Evolutionary conservation across 2,329 filamentous ascomycete species (phyloP).

Genomic region (Claviceps humidiphila): DNA sequence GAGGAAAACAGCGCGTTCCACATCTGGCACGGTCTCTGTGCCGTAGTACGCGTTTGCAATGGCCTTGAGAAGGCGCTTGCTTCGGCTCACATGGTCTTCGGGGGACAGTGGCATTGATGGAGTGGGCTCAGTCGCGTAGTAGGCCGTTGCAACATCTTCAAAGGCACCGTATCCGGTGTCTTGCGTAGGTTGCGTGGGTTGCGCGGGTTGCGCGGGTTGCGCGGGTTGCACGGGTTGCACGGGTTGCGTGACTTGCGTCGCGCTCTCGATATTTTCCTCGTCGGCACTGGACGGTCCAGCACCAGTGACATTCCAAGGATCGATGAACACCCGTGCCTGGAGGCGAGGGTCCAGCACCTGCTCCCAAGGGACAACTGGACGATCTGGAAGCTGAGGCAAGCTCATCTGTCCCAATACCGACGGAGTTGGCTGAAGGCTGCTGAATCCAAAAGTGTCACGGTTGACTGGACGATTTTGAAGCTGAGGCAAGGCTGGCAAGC

Average conservation of each 20-base stretch:
- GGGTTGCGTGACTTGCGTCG: constrained; percentile 11
- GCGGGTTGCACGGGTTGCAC: constrained; percentile 5
- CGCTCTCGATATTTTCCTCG: constrained; percentile 11
- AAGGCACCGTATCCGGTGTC: constrained; percentile 14
- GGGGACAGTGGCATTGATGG: constrained; percentile 11
- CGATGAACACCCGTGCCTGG: background rate
- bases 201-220: too few relatives aligned
- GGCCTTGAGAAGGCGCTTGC: constrained; percentile 13
- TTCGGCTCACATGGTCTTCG: constrained; percentile 15
- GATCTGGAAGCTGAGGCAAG: too few relatives aligned
- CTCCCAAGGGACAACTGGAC: too few relatives aligned
- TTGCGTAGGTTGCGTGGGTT: constrained; percentile 6
- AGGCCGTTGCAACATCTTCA: constrained; percentile 14
- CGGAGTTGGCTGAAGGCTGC: too few relatives aligned
- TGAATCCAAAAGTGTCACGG: too few relatives aligned
- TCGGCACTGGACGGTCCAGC: too few relatives aligned
- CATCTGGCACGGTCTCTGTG: constrained; percentile 11
- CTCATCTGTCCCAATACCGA: too few relatives aligned
- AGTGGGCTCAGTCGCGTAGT: constrained; percentile 12
- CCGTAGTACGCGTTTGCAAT: constrained; percentile 11
- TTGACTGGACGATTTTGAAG: background rate
- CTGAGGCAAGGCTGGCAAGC: constrained; percentile 1
- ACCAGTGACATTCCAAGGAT: too few relatives aligned
- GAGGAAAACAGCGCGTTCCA: constrained; percentile 15
- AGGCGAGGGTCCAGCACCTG: background rate